Conservation (phyloP, 176 grass and related monocot species). For the Triticum monococcum region DNA sequence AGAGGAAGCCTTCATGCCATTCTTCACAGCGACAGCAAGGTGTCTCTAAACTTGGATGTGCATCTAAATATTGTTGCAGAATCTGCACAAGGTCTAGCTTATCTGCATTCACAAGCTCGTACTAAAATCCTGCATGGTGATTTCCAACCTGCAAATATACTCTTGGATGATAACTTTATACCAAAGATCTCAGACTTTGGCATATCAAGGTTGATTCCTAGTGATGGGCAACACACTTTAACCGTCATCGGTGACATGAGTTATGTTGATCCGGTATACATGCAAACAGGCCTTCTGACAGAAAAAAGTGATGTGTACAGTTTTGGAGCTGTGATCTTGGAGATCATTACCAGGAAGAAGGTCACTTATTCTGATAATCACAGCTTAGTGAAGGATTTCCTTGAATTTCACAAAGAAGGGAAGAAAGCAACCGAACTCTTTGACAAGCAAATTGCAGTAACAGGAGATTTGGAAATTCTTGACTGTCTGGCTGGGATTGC, state of each 20-base stretch:
- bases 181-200: too few relatives aligned
- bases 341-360: too few relatives aligned
- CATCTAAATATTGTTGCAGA: neutral
- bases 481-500: too few relatives aligned
- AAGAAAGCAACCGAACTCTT: too few relatives aligned
- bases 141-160: neutral
- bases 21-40: neutral
- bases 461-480: too few relatives aligned
- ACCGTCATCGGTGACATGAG: fast-evolving
- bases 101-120: neutral
- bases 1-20: neutral
- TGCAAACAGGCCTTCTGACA: too few relatives aligned
- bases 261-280: too few relatives aligned
- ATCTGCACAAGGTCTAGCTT: neutral
- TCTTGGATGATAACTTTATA: neutral
- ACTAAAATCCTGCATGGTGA: neutral
- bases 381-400: fast-evolving
- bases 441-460: too few relatives aligned
- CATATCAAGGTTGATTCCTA: fast-evolving
- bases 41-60: neutral
- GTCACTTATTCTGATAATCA: too few relatives aligned
- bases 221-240: fast-evolving
- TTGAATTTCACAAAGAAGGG: too few relatives aligned
- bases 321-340: too few relatives aligned
- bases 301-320: too few relatives aligned